phyloP scores from a whole-genome alignment of 140 eudicot genomes.

The Erigeron philadelphicus region DNA sequence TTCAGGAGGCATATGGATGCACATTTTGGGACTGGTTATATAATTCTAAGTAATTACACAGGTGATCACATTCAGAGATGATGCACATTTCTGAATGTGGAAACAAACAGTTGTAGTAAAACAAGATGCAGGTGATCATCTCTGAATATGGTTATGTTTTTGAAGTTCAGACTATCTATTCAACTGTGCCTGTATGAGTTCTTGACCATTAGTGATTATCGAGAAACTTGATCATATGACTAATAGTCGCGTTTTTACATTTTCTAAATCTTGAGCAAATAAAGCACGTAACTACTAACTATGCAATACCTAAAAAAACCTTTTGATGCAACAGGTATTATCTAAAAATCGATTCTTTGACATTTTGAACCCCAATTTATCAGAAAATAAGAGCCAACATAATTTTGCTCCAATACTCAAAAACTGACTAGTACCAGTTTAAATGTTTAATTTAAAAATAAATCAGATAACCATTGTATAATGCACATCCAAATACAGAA shows the following conservation, averaged over 20 bases:
- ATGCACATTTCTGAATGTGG: no score
- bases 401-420: background rate
- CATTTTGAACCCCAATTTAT: background rate
- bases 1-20: background rate
- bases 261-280: no score
- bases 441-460: background rate
- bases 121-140: background rate
- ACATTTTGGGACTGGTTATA: background rate
- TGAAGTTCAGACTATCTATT: no score
- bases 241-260: background rate
- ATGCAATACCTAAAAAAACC: no score
- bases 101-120: background rate
- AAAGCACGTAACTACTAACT: no score
- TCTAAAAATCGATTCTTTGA: background rate
- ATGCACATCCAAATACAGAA: background rate
- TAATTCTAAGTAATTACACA: background rate
- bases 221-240: background rate
- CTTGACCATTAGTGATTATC: no score
- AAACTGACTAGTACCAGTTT: background rate
- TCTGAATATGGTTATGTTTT: no score
- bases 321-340: background rate
- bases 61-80: no score
- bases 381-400: background rate
- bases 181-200: no score
- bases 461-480: background rate